phyloP scores from a whole-genome alignment of 371 early-diverging fungal species.

The Lichtheimia ramosa region DNA sequence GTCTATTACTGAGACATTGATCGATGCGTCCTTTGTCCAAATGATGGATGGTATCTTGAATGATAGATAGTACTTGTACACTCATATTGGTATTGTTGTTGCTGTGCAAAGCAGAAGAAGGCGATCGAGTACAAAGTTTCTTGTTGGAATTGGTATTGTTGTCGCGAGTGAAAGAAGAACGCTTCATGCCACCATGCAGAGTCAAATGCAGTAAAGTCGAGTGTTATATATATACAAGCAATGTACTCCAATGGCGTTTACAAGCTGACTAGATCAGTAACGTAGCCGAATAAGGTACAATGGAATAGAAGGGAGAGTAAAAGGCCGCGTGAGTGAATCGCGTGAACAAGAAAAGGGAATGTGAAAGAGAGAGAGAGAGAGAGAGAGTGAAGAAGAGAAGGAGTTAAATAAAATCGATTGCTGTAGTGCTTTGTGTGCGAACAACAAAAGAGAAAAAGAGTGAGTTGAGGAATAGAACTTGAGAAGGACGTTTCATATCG shows the following conservation, averaged over 20 bases:
- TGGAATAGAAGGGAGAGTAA: too few species aligned
- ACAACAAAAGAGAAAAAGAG: too few species aligned
- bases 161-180: conserved; percentile 28
- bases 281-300: too few species aligned
- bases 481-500: too few species aligned
- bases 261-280: too few species aligned
- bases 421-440: too few species aligned
- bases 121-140: conserved; percentile 22
- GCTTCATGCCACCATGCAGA: conserved; percentile 41
- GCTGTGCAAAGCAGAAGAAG: neutral
- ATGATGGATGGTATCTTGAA: conserved; percentile 27
- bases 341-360: too few species aligned
- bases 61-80: conserved; percentile 16
- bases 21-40: conserved; percentile 34
- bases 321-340: too few species aligned
- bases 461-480: neutral
- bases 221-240: neutral
- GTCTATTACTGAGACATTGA: conserved; percentile 17
- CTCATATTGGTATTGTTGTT: conserved; percentile 11
- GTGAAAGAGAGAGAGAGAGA: neutral
- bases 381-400: too few species aligned
- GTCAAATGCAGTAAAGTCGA: neutral
- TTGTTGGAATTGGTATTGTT: conserved; percentile 23
- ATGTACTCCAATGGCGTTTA: too few species aligned
- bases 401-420: too few species aligned